Evolutionary conservation across 768 basidiomycete genomes (phyloP).

Genomic region (Termitomyces sp.): DNA sequence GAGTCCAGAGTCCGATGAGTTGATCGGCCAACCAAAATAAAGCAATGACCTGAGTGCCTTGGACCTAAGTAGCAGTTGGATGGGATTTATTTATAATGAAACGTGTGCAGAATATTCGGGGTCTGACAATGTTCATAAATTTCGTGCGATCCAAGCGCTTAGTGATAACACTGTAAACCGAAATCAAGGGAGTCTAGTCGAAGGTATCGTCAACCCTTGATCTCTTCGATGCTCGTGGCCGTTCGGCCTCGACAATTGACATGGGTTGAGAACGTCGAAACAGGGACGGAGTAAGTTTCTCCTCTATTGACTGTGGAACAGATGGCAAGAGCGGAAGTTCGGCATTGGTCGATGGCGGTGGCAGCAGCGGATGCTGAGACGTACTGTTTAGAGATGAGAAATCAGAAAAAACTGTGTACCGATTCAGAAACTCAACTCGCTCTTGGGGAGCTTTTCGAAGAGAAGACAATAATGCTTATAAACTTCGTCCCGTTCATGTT

Average conservation of each 20-base stretch:
- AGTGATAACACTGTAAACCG: not conserved
- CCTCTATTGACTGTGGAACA: not conserved
- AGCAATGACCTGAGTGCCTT: not conserved
- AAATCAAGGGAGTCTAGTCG: not conserved
- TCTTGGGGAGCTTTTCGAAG: conserved; percentile 4
- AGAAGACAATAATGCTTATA: conserved; percentile 25
- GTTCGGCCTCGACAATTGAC: not conserved
- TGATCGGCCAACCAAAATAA: not conserved
- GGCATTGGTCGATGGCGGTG: not conserved
- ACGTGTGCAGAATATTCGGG: not conserved
- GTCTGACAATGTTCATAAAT: not conserved
- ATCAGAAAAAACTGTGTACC: not conserved
- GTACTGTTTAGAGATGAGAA: not conserved
- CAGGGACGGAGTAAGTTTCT: not conserved
- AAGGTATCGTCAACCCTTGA: not conserved
- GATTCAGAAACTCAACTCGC: conserved; percentile 9
- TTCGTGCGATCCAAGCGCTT: not conserved
- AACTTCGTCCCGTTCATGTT: conserved; percentile 36
- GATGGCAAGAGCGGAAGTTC: conserved; percentile 9
- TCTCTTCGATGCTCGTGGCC: conserved; percentile 6
- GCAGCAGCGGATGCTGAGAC: not conserved
- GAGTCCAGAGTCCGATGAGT: not conserved
- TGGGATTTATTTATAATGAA: not conserved
- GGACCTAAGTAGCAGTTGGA: not conserved
- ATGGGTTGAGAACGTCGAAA: conserved; percentile 1